Base-by-base conservation (phyloP, 305 asterid species). In the Fraxinus floribunda region DNA sequence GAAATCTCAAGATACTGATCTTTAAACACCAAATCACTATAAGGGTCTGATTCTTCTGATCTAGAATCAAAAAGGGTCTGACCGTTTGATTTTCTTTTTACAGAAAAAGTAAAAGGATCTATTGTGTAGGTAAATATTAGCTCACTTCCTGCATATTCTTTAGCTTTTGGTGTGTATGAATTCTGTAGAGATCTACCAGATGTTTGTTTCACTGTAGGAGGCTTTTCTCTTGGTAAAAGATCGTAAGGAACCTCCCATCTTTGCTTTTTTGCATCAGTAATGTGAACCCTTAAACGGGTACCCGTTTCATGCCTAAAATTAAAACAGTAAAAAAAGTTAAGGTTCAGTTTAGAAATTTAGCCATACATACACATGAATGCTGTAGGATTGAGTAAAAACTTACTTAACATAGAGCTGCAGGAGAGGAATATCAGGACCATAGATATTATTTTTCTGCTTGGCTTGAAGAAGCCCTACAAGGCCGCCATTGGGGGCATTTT, bases 181-280 rank as follows among this genome's bases (percentile, higher is more conserved):
- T 66, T 80, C 39, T 89, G 88, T 85, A 89, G 80, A 80, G 88
- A 80, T 13, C 13, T 71, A 57, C 68, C 35, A 29, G 83, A 80
- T 66, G 93, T 62, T 81, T 91, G 89, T 22, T 85, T 86, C 20
- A 81, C 44, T 20, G 86, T 5, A 22, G 95, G 93, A 9, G 97
- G 92, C 29, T 75, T 75, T 35, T 91, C 96, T 80, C 98, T 88
- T 0, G 97, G 98, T 11, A 96, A 64, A 10, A 96, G 91, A 76
- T 91, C 86, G 89, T 96, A 96, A 11, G 98, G 98, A 11, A 96
- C 96, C 83, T 94, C 99, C 99, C 99, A 96, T 83, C 99, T 88
- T 66, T 91, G 91, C 75, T 92, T 91, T 1, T 87, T 83, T n/a
- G 97, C 99, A 77, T 94, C 98, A 5, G 97, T 93, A 7, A 96